Evolutionary conservation across 1,284 basidiomycete species (phyloP).

Genomic region (Rhodotorula sp.): DNA sequence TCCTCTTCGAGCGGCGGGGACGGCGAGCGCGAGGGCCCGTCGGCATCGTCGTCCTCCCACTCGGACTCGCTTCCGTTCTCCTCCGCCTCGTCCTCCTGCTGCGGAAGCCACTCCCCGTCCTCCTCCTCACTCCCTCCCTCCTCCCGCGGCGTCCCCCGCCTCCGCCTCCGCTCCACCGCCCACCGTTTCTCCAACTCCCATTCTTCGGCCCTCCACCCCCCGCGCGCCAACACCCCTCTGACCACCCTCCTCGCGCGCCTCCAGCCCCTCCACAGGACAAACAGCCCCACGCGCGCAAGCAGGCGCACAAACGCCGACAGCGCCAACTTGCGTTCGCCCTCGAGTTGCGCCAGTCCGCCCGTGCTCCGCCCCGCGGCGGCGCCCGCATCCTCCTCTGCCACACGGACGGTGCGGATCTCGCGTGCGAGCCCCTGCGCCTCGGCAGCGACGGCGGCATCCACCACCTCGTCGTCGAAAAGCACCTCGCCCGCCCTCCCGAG

Average conservation of each 20-base stretch:
- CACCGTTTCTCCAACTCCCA: neutral
- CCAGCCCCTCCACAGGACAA: neutral
- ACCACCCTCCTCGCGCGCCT: neutral
- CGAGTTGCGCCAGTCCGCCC: constrained; percentile 3
- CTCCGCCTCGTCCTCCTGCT: neutral
- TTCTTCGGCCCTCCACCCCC: constrained; percentile 8
- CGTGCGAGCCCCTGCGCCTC: neutral
- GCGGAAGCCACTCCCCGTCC: neutral
- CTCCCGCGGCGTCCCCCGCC: too few relatives aligned
- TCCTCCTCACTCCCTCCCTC: neutral
- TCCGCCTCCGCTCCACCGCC: neutral
- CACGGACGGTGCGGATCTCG: constrained; percentile 17
- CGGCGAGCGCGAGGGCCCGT: neutral
- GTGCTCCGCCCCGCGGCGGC: neutral
- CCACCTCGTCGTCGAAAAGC: constrained; percentile 13
- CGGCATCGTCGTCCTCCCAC: neutral
- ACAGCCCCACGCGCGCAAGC: neutral
- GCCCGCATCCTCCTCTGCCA: neutral
- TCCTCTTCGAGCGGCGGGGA: neutral
- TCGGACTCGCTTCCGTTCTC: neutral
- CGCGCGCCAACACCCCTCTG: neutral
- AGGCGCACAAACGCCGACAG: constrained; percentile 2
- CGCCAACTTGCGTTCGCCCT: constrained; percentile 2
- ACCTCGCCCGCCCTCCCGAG: constrained; percentile 20
- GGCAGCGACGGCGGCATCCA: neutral